phyloP scores from a whole-genome alignment of 1,284 basidiomycete genomes.

The Stygiomarasmius scandens region DNA sequence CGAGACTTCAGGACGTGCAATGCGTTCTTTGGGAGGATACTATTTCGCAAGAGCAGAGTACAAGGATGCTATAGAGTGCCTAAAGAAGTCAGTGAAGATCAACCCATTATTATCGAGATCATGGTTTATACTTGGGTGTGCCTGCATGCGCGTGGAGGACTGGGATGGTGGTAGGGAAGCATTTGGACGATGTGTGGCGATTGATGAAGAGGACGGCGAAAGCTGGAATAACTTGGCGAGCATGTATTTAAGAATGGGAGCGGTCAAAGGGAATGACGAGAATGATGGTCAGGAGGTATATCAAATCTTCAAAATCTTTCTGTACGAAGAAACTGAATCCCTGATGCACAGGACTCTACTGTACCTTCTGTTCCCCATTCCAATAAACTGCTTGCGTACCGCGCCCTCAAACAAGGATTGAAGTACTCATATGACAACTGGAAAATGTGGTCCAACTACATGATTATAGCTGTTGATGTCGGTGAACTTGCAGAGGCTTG shows the following conservation, averaged over 20 bases:
- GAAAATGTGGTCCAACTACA: conserved; percentile 99
- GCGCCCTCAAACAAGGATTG: conserved; percentile 91
- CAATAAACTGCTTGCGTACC: conserved; percentile 89
- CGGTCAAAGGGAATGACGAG: background rate
- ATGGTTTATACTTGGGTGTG: conserved; percentile 97
- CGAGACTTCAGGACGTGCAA: conserved; percentile 83
- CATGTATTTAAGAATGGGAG: conserved; percentile 84
- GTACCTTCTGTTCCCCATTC: conserved; percentile 49
- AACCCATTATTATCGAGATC: conserved; percentile 87
- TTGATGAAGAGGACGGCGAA: conserved; percentile 97
- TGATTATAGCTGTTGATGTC: conserved; percentile 92
- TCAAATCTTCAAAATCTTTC: background rate
- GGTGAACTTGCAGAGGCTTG: conserved; percentile 90
- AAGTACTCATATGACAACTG: conserved; percentile 88
- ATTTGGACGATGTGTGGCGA: conserved; percentile 83
- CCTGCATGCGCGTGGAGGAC: conserved; percentile 76
- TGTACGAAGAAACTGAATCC: background rate
- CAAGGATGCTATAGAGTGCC: conserved; percentile 63
- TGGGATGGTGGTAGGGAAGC: conserved; percentile 86
- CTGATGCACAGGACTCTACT: background rate
- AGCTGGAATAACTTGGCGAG: conserved; percentile 99
- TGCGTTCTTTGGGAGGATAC: conserved; percentile 87
- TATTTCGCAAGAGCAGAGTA: conserved; percentile 77
- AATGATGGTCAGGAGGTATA: conserved; percentile 35
- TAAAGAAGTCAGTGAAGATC: conserved; percentile 80